Evolutionary conservation across 2,329 filamentous ascomycete genomes (phyloP), one percentile per base, ranked within the genome.

Genomic region (Trichothecium roseum): DNA sequence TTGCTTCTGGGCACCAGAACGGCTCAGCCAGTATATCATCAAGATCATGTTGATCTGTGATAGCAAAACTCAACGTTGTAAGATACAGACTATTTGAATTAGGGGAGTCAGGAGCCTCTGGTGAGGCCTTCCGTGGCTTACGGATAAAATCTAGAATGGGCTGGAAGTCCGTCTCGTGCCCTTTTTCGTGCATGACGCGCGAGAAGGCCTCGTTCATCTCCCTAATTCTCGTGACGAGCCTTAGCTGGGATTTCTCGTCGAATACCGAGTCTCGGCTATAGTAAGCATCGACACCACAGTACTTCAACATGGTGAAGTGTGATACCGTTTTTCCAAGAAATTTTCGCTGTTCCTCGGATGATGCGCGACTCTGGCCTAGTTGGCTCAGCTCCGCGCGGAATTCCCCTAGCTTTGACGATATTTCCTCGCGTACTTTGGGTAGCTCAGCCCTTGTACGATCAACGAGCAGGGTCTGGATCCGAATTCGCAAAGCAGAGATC

Each of bases 381-480:
- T 14, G 40, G 0, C 52, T 36, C 3, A 60, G 46, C 0, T 41
- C 30, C 0, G 18, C 17, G 1, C 42, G 30, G 7, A 42, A 40
- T 0, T 35, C 31, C 5, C 42, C 40, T 2, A 51, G 45, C 1
- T 35, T 37, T 1, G 30, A n/a, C 0, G 24, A 17, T 8, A 61
- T 45, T 2, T 65, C 59, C 0, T 28, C 28, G 2, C 50, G 49
- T 2, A 64, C 54, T 12, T 55, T 51, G 0, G 59, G 59, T 1
- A 64, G 54, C 36, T 61, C 54, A 28, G 41, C 38, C 15, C 58
- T 62, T 6, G 64, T 60, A 0, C 66, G 52, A 1, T 64, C 55
- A 22, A 55, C 49, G 1, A 69, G 49, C 0, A 71, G 53, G 0
- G 50, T 41, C 1, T 50, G 49, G 0, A 70, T 47, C 0, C 59